phyloP scores from a whole-genome alignment of 2,329 filamentous ascomycete species.

The Ceratocystis cacaofunesta region DNA sequence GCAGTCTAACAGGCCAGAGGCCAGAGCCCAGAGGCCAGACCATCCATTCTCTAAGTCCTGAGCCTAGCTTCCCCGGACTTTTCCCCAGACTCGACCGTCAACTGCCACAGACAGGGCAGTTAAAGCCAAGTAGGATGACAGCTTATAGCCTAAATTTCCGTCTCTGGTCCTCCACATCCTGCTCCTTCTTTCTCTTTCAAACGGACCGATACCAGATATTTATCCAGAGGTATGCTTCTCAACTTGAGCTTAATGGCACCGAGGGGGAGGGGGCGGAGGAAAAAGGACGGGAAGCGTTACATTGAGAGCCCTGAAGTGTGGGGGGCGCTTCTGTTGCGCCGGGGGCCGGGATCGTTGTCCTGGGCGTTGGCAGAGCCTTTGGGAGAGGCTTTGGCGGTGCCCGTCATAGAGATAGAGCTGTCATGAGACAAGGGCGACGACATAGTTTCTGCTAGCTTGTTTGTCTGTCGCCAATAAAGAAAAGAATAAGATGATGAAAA shows the following conservation, averaged over 20 bases:
- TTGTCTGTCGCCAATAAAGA: neutral
- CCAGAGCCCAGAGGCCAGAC: neutral
- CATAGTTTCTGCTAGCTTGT: neutral
- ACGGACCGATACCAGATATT: slow-evolving; percentile 7
- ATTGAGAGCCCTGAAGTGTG: slow-evolving; percentile 10
- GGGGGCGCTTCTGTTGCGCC: slow-evolving; percentile 3
- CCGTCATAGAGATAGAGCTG: neutral
- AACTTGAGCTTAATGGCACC: neutral
- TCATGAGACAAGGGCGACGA: neutral
- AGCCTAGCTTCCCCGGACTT: slow-evolving; percentile 1
- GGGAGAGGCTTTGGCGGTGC: neutral
- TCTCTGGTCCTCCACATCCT: neutral
- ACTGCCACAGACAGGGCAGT: neutral
- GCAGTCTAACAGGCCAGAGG: too few species aligned
- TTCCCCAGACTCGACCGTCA: slow-evolving; percentile 2
- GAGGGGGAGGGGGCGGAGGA: neutral
- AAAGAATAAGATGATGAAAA: neutral
- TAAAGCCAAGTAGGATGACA: neutral
- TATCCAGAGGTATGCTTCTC: neutral
- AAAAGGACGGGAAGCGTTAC: slow-evolving; percentile 7
- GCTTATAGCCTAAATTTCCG: neutral
- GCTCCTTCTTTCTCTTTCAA: neutral
- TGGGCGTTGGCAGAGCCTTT: neutral
- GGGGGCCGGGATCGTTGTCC: neutral
- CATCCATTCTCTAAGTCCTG: neutral